A percentile compares a stretch with the other conserved stretches of the same genome.
These are phyloP conservation scores for Bipolaris zeicola DNA, from an alignment of 2,329 filamentous ascomycete genomes.

Conservation along the genomic window DNA sequence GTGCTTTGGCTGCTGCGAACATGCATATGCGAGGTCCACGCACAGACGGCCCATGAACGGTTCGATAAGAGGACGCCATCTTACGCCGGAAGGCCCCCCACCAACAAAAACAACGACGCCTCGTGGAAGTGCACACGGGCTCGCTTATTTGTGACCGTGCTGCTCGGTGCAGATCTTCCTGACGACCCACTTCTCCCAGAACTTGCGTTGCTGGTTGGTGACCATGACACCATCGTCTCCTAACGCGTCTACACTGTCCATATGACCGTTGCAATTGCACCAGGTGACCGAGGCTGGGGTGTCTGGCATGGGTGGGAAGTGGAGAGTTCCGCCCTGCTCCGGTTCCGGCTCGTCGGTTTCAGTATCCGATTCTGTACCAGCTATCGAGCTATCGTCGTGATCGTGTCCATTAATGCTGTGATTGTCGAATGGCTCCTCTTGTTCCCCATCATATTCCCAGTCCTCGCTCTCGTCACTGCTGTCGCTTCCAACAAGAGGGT, in stretches of 20 bases:
- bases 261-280: slow-evolving; percentile 53
- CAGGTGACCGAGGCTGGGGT: slow-evolving; percentile 54
- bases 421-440: slow-evolving; percentile 22
- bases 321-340: slow-evolving; percentile 50
- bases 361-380: slow-evolving; percentile 42
- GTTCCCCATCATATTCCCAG: slow-evolving; percentile 41
- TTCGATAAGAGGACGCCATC: slow-evolving; percentile 7
- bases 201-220: slow-evolving; percentile 57
- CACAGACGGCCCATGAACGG: slow-evolving; percentile 8
- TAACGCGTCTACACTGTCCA: slow-evolving; percentile 53
- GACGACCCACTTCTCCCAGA: slow-evolving; percentile 63
- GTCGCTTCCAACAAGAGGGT: slow-evolving; percentile 51
- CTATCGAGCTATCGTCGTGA: slow-evolving; percentile 43
- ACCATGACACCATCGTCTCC: slow-evolving; percentile 57
- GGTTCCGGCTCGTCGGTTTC: slow-evolving; percentile 41
- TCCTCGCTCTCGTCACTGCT: slow-evolving; percentile 50
- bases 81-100: not conserved
- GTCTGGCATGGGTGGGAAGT: slow-evolving; percentile 54
- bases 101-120: slow-evolving; percentile 5
- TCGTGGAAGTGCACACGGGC: not conserved
- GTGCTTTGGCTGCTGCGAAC: slow-evolving; percentile 22
- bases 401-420: slow-evolving; percentile 38
- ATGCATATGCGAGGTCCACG: slow-evolving; percentile 18
- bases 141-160: slow-evolving; percentile 41
- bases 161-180: slow-evolving; percentile 53